Evolutionary conservation across 2,329 filamentous ascomycete genomes (phyloP).

Genomic region (Sporothrix pallida): DNA sequence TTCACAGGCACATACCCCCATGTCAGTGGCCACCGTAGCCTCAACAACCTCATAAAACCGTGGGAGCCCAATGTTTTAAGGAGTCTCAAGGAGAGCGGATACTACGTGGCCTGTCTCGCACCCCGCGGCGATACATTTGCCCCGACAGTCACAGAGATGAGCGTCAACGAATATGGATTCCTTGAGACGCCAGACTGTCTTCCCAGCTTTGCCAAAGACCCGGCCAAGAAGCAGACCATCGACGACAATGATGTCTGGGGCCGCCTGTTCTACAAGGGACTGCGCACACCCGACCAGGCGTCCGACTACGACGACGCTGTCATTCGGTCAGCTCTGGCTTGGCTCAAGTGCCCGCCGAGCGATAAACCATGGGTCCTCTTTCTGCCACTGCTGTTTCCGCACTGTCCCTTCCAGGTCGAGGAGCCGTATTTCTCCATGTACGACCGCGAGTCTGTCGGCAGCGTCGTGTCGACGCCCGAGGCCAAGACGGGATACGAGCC

Average conservation of each 20-base stretch:
- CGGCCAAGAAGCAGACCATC: constrained; percentile 37
- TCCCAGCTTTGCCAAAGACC: constrained; percentile 41
- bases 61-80: constrained; percentile 56
- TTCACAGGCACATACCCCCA: constrained; percentile 56
- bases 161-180: constrained; percentile 54
- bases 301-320: constrained; percentile 54
- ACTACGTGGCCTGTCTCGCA: constrained; percentile 54
- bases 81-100: constrained; percentile 51
- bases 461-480: constrained; percentile 38
- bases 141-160: constrained; percentile 51
- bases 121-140: constrained; percentile 53
- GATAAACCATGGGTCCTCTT: constrained; percentile 53
- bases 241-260: constrained; percentile 42
- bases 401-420: constrained; percentile 56
- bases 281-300: constrained; percentile 46
- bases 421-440: constrained; percentile 57
- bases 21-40: constrained; percentile 52
- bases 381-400: constrained; percentile 52
- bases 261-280: constrained; percentile 51
- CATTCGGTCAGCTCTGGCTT: constrained; percentile 50
- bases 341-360: constrained; percentile 51
- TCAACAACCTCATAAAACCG: constrained; percentile 56
- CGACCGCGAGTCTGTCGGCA: constrained; percentile 41
- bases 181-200: constrained; percentile 48
- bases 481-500: constrained; percentile 51